phyloP scores from a whole-genome alignment of 2,329 filamentous ascomycete genomes.

The Fusarium torulosum region DNA sequence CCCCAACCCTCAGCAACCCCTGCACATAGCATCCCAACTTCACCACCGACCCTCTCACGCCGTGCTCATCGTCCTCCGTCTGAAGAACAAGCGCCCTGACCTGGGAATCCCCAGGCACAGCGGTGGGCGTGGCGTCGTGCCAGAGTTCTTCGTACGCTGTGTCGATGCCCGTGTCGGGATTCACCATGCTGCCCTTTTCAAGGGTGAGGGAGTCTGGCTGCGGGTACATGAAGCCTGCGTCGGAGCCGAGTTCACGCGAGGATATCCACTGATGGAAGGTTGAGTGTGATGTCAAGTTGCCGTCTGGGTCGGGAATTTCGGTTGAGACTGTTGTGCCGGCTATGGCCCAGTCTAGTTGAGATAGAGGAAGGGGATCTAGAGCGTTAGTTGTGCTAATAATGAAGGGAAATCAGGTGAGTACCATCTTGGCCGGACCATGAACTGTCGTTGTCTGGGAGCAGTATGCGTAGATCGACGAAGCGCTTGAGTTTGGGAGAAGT shows the following conservation, averaged over 20 bases:
- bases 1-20: conserved; percentile 63
- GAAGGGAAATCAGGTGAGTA: background rate
- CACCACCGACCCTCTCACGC: conserved; percentile 63
- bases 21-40: conserved; percentile 68
- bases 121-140: conserved; percentile 60
- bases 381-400: background rate
- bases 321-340: conserved; percentile 65
- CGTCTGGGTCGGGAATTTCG: conserved; percentile 45
- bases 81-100: conserved; percentile 25
- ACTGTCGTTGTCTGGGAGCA: conserved; percentile 48
- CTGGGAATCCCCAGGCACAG: conserved; percentile 12
- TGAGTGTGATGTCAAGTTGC: conserved; percentile 51
- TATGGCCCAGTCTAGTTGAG: conserved; percentile 74
- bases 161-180: conserved; percentile 64
- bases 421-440: conserved; percentile 41
- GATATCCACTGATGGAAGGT: conserved; percentile 72
- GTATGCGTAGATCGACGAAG: conserved; percentile 73
- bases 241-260: conserved; percentile 61
- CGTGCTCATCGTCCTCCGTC: conserved; percentile 29
- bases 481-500: conserved; percentile 65
- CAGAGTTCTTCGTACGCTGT: conserved; percentile 77
- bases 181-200: conserved; percentile 71
- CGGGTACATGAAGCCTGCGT: conserved; percentile 69
- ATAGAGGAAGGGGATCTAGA: conserved; percentile 39
- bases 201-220: conserved; percentile 58